A percentile compares a stretch with the other conserved stretches of the same genome.
Evolutionary conservation across 2,329 filamentous ascomycete species (phyloP).

Genomic region (Fusarium caatingaense): DNA sequence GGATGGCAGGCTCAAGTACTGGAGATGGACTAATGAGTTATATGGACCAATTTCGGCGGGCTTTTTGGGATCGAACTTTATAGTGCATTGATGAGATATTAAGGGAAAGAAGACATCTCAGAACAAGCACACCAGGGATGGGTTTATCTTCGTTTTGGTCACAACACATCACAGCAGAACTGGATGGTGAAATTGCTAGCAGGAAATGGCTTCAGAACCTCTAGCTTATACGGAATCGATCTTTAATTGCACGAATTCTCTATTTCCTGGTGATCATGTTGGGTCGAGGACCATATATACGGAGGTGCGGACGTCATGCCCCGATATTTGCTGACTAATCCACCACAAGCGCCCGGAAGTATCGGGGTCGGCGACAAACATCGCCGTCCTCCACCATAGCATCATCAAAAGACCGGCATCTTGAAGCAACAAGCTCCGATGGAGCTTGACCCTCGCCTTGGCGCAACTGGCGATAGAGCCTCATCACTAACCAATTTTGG

Average conservation of each 20-base stretch:
- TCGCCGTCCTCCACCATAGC: conserved; percentile 43
- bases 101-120: neutral
- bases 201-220: neutral
- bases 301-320: conserved; percentile 11
- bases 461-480: conserved; percentile 42
- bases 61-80: neutral
- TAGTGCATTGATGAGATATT: neutral
- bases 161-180: neutral
- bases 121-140: neutral
- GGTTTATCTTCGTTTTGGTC: neutral
- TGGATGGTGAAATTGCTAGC: neutral
- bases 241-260: neutral
- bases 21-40: rapidly evolving
- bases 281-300: neutral
- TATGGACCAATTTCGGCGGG: neutral
- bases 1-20: rapidly evolving
- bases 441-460: conserved; percentile 51
- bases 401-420: conserved; percentile 29
- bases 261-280: no score
- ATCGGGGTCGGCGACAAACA: conserved; percentile 50
- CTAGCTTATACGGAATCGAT: neutral
- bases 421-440: conserved; percentile 41
- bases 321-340: conserved; percentile 41
- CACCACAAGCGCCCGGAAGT: conserved; percentile 5
- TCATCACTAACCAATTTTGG: conserved; percentile 26